Base-by-base conservation (phyloP, 2,329 filamentous ascomycete species). In the Trichoderma citrinoviride region DNA sequence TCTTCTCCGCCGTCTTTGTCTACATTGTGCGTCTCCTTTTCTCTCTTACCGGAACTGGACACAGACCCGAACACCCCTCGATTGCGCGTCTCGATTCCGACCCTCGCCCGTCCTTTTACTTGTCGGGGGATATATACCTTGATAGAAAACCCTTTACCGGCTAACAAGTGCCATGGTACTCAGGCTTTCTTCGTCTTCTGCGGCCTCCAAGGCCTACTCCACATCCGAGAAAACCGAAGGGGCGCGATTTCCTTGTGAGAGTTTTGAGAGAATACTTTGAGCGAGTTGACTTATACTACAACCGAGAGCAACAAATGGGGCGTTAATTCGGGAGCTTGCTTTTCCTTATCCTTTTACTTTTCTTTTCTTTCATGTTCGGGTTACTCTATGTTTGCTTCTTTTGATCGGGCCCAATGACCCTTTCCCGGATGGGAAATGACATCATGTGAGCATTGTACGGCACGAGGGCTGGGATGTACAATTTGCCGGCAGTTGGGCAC, bases 151-250 rank as follows among this genome's bases (percentile, higher is more conserved):
- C n/a, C n/a, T n/a, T n/a, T n/a, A 14, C 14, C 10, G 10, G 33
- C 33, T 37, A 12, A 37, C 10, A 14, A 14, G 10, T 47, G 27
- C 17, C 21, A 14, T 12, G 8, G 14, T 43, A 1, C 6, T 5
- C 69, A 96, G 93, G 88, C 84, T 19, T 98, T 98, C 83, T 85
- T 97, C 64, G 83, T 96, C 57, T 97, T 96, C 80, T 98, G 94
- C 79, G 91, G 90, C 65, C 86, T 93, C 70, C 94, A 98, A 77
- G 94, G 93, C 68, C 86, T 90, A 74, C 84, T 97, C 67, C 93
- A 98, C 78, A 80, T 92, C 72, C 89, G 92, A 77, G 90, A 93
- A 77, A 92, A 87, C 78, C 85, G 91, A 77, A 85, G 90, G 75
- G 93, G 93, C 69, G 90, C 92, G 67, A 97, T 97, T 79, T 87